Conservation (phyloP, 2,329 filamentous ascomycete genomes). For the Neodidymelliopsis sp. region DNA sequence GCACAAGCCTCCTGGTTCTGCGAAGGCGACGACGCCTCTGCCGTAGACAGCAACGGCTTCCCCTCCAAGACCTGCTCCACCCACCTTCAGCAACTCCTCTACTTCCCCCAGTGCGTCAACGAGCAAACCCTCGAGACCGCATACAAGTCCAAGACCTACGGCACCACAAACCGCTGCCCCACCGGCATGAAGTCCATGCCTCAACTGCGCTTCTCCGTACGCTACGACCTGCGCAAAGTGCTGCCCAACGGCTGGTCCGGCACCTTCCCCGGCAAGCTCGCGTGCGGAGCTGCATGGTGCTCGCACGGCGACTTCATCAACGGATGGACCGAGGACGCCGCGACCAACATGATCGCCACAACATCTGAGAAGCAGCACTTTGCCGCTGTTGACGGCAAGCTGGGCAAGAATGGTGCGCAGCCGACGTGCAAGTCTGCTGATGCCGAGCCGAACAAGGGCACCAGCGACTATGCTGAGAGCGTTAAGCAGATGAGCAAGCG, state of each 20-base stretch:
- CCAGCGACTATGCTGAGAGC: conserved; percentile 52
- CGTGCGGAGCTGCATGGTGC: conserved; percentile 52
- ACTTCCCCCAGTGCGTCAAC: conserved; percentile 57
- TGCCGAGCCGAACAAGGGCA: conserved; percentile 53
- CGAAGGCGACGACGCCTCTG: conserved; percentile 27
- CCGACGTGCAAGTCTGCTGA: conserved; percentile 50
- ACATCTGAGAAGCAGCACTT: conserved; percentile 49
- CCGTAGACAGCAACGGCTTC: conserved; percentile 38
- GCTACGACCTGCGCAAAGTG: conserved; percentile 55
- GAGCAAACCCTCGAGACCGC: conserved; percentile 42
- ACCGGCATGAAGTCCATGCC: conserved; percentile 56
- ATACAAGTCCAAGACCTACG: conserved; percentile 41
- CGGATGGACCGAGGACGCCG: conserved; percentile 54
- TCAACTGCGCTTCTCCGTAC: conserved; percentile 57
- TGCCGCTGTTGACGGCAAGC: conserved; percentile 44
- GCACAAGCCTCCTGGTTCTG: conserved; percentile 41
- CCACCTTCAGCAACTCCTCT: conserved; percentile 55
- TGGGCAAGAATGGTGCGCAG: conserved; percentile 42
- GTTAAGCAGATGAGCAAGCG: conserved; percentile 35
- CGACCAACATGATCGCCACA: conserved; percentile 52
- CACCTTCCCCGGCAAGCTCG: conserved; percentile 53
- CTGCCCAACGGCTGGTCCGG: conserved; percentile 57
- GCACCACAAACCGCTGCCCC: conserved; percentile 44
- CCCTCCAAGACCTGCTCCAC: conserved; percentile 51
- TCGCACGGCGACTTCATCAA: conserved; percentile 60